Evolutionary conservation across 2,329 filamentous ascomycete genomes (phyloP), one percentile per base, ranked within the genome.

Genomic region (Sarocladium brachiariae): DNA sequence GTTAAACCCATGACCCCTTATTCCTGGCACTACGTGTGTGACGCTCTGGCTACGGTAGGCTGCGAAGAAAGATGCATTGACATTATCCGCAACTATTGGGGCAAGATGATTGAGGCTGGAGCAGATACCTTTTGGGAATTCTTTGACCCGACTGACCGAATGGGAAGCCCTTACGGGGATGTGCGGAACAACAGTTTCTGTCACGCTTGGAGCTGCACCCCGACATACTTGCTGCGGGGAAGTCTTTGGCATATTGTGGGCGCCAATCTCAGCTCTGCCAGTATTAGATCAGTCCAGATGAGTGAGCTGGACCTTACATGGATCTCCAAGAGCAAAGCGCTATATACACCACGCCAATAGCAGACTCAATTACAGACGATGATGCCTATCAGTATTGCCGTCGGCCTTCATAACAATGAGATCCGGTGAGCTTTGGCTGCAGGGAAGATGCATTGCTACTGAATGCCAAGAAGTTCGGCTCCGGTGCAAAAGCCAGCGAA

Each of bases 121-220:
- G 63, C 61, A 5, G 62, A 65, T 51, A 64, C 63, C 6, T 65
- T 65, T 43, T 65, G 63, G 63, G 63, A 64, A 50, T 61, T 56
- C 45, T 66, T 60, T 41, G 58, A 66, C 52, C 54, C 50, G 2
- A 51, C 54, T 3, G 58, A 65, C 51, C 56, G 57, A 4, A 55
- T 50, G 50, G 56, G 53, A 8, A 65, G 62, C 51, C 63, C 63
- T 2, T 65, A 65, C 49, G 61, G 58, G 2, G 63, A 65, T 53
- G 58, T 55, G 13, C 54, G 61, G 16, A 64, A 64, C 52, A 66
- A 65, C 41, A 63, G 59, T 31, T 66, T 63, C 53, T 66, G 62
- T 21, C 62, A 65, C 58, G 62, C 63, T 1, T 65, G 63, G 63
- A 61, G 59, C 51, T 65, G 63, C 48, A 64, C 61, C 13, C 60